phyloP scores from a whole-genome alignment of 768 basidiomycete genomes.

The Psilocybe subaeruginosa region DNA sequence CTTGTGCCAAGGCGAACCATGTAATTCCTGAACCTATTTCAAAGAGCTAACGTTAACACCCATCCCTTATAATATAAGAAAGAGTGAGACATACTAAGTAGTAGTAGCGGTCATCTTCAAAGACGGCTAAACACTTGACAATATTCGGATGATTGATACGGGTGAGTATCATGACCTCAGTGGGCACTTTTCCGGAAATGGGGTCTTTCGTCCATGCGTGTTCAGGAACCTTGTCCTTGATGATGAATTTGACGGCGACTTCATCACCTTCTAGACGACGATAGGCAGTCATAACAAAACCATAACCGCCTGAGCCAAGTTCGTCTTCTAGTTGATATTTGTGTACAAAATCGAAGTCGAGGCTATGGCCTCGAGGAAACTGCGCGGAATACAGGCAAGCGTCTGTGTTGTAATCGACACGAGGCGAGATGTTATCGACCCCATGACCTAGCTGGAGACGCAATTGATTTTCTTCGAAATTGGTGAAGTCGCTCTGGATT shows the following conservation, averaged over 20 bases:
- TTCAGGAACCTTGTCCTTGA: constrained; percentile 71
- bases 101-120: constrained; percentile 82
- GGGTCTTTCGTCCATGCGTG: constrained; percentile 68
- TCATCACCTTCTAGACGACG: constrained; percentile 62
- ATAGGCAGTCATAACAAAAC: constrained; percentile 89
- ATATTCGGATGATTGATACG: constrained; percentile 80
- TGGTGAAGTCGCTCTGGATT: background rate
- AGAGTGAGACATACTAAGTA: constrained; percentile 68
- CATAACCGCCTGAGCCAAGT: constrained; percentile 91
- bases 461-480: constrained; percentile 11
- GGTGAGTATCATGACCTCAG: constrained; percentile 79
- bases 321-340: constrained; percentile 71
- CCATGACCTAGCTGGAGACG: constrained; percentile 13
- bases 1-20: constrained; percentile 87
- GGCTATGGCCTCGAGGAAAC: constrained; percentile 63
- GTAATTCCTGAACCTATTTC: constrained; percentile 84
- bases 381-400: constrained; percentile 38
- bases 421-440: constrained; percentile 2
- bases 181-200: constrained; percentile 65
- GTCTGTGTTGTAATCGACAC: constrained; percentile 30
- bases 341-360: constrained; percentile 62
- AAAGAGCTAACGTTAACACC: background rate
- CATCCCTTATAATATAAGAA: background rate
- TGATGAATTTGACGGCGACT: constrained; percentile 95
- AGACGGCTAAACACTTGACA: constrained; percentile 81